Evolutionary conservation across 1,284 basidiomycete species (phyloP).

Genomic region (Coriolopsis trogii): DNA sequence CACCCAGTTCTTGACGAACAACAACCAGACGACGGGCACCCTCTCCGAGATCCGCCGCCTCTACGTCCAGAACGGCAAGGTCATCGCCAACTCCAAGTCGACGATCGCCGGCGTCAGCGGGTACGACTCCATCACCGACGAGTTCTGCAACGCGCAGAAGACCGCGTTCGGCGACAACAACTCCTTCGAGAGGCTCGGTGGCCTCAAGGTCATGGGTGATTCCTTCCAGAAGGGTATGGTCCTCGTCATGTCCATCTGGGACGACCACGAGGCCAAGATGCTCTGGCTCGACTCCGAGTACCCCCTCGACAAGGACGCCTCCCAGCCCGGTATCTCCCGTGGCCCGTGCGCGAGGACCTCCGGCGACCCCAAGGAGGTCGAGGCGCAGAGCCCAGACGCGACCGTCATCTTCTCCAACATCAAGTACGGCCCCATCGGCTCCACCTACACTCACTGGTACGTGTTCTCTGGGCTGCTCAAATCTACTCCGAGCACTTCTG

Average conservation of each 20-base stretch:
- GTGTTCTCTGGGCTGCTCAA: no score
- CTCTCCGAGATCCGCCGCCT: conserved; percentile 54
- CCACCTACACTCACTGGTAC: conserved; percentile 40
- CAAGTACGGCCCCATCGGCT: conserved; percentile 54
- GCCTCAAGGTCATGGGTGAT: conserved; percentile 46
- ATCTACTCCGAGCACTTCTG: no score
- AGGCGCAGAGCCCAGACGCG: conserved; percentile 41
- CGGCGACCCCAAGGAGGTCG: conserved; percentile 50
- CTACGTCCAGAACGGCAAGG: conserved; percentile 54
- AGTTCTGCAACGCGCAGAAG: conserved; percentile 42
- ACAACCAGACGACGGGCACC: conserved; percentile 45
- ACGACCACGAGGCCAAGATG: conserved; percentile 59
- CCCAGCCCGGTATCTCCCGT: conserved; percentile 51
- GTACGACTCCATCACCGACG: conserved; percentile 41
- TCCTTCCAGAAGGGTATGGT: conserved; percentile 54
- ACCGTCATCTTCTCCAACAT: conserved; percentile 60
- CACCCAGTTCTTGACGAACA: conserved; percentile 51
- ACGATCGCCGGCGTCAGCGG: conserved; percentile 43
- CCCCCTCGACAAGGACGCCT: conserved; percentile 44
- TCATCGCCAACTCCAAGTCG: conserved; percentile 52
- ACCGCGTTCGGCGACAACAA: conserved; percentile 41
- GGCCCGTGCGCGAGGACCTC: conserved; percentile 53
- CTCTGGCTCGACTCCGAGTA: conserved; percentile 64
- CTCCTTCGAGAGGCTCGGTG: conserved; percentile 38
- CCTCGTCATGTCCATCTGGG: conserved; percentile 57